These are phyloP conservation scores for Capsicum chinense DNA, from an alignment of 257 asterid species.

Conservation along the genomic window DNA sequence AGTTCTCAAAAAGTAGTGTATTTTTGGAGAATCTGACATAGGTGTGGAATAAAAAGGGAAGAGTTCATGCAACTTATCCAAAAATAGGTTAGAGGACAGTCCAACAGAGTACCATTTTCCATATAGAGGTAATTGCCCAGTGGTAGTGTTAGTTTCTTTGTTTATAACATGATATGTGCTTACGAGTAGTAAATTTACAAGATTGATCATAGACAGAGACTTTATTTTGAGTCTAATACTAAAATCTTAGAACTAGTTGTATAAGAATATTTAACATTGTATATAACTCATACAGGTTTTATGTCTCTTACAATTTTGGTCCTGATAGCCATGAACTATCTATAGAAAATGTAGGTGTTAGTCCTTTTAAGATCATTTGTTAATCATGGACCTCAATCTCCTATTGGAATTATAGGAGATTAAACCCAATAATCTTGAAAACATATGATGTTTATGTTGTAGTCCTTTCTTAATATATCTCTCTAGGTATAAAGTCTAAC, in stretches of 20 bases:
- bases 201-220: neutral
- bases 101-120: neutral
- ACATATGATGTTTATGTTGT: too few species aligned
- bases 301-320: neutral
- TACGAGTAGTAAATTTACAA: neutral
- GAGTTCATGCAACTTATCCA: too few species aligned
- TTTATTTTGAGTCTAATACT: too few species aligned
- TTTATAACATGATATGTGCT: neutral
- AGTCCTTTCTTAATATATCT: too few species aligned
- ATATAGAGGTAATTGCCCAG: neutral
- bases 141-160: neutral
- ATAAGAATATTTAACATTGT: too few species aligned
- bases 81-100: neutral
- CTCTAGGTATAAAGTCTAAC: too few species aligned
- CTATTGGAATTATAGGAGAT: neutral
- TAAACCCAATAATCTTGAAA: too few species aligned
- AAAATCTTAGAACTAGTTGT: too few species aligned
- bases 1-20: too few species aligned
- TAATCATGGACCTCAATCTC: neutral
- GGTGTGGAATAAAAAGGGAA: too few species aligned
- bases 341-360: neutral
- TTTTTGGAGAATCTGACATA: too few species aligned
- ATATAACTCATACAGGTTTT: too few species aligned
- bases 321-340: neutral
- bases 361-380: neutral